A percentile compares a stretch with the other conserved stretches of the same genome.
These are phyloP conservation scores for Isoetes taiwanensis DNA, from an alignment of 75 land plant species.

Conservation along the genomic window DNA sequence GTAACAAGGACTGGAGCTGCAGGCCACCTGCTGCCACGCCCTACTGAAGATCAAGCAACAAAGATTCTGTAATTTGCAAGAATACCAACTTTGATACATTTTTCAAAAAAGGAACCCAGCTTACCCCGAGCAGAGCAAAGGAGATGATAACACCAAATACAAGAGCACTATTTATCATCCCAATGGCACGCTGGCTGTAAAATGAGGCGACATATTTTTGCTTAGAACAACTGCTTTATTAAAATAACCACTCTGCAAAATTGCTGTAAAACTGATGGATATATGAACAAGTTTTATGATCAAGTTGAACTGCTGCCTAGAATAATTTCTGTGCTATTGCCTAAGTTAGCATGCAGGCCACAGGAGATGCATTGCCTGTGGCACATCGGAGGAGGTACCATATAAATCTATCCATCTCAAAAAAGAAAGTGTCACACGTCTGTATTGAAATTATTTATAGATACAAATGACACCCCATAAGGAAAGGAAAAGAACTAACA, in stretches of 20 bases:
- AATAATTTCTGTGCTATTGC: background rate
- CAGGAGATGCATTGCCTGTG: background rate
- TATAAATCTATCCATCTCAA: background rate
- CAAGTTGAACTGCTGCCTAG: constrained; percentile 7
- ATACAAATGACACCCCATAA: no score
- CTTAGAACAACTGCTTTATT: background rate
- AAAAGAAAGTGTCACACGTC: background rate
- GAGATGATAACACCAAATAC: constrained; percentile 60
- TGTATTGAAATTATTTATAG: no score
- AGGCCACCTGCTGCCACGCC: constrained; percentile 58
- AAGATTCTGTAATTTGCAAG: background rate
- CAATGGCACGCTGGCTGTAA: constrained; percentile 71
- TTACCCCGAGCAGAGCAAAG: constrained; percentile 76
- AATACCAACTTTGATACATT: background rate
- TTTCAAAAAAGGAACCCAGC: background rate
- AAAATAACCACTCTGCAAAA: background rate
- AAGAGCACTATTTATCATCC: constrained; percentile 62
- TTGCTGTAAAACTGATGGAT: background rate
- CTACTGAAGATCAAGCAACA: constrained; percentile 13
- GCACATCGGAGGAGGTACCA: no score
- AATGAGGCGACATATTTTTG: background rate
- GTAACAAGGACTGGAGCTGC: constrained; percentile 51
- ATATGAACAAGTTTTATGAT: background rate
- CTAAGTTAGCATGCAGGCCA: background rate
- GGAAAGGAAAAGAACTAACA: background rate